Evolutionary conservation across 306 rosid genomes (phyloP), one percentile per base, ranked within the genome.

Genomic region (Phaseolus lunatus): DNA sequence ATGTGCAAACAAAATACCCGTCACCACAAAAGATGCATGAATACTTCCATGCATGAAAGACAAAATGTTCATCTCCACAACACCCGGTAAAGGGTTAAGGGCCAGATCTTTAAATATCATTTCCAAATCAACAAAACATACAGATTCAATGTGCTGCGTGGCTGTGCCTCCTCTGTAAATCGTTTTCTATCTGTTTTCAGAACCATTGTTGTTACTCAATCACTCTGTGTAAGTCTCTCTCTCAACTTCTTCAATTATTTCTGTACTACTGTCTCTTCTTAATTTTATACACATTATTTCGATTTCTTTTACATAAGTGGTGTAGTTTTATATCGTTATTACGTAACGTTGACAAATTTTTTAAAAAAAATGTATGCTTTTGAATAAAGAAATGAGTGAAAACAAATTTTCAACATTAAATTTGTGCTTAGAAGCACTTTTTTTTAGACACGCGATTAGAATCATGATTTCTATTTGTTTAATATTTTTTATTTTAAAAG

Each of bases 51-150:
- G 13, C 49, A 64, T 6, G 19, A 76, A 64, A 80, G 90, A 87
- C 90, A 89, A 89, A 87, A 82, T 77, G 68, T 79, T 82, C 73
- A 75, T 80, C 85, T 84, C 94, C 90, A 84, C 88, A 82, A 57
- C 58, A 29, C 33, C 57, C 50, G 18, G 19, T 44, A 41, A 31
- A 73, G 81, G 79, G 62, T 37, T 75, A 61, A 63, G 79, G 83
- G 80, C 84, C 82, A 77, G 63, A 41, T 78, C 83, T 82, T 41
- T 78, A 83, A 87, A 84, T 80, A 85, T 83, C 77, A 75, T 84
- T 83, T 83, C 82, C 73, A 8, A 16, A 35, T 71, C 67, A 75
- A 37, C 37, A 6, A 45, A 2, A 48, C 20, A 75, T 16, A 37
- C 5, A 73, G 14, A 58, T 61, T 59, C 68, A 73, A 54, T 70